Percentiles rank a stretch among this genome's conserved stretches.
Evolutionary conservation across 169 alveolate genomes (phyloP).

Genomic region (Besnoitia besnoiti): DNA sequence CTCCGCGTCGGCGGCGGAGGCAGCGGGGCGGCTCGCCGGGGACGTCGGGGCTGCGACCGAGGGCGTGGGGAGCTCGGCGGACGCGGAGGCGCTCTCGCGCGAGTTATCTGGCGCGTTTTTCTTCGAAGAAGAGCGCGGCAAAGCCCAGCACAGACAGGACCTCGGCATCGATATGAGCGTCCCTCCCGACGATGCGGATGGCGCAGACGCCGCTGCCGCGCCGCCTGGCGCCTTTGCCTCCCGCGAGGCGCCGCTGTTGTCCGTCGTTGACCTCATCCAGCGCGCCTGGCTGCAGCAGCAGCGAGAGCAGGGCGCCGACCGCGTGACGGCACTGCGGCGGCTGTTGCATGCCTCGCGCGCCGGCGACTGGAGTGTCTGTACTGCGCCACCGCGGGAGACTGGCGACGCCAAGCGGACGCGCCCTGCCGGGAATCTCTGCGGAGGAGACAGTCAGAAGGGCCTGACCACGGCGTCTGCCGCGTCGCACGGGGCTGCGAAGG

Average conservation of each 20-base stretch:
- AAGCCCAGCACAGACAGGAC: neutral
- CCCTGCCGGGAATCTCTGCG: too few relatives aligned
- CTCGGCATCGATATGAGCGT: neutral
- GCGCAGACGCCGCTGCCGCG: neutral
- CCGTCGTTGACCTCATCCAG: neutral
- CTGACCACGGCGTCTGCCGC: too few relatives aligned
- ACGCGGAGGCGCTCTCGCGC: neutral
- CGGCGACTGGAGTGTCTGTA: neutral
- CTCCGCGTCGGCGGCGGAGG: neutral
- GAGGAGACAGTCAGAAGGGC: too few relatives aligned
- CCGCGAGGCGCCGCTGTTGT: neutral
- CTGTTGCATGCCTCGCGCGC: neutral
- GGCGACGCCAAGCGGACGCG: too few relatives aligned
- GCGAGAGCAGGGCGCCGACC: neutral
- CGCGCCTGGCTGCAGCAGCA: neutral
- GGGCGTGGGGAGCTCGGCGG: neutral
- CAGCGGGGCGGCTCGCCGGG: neutral
- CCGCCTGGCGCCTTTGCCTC: neutral
- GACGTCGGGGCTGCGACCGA: neutral
- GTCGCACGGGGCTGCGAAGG: too few relatives aligned
- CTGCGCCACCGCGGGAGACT: neutral
- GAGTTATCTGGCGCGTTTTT: neutral
- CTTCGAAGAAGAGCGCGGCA: neutral
- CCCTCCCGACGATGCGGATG: too few relatives aligned
- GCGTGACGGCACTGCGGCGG: neutral